Evolutionary conservation across 495 filamentous ascomycete genomes (phyloP).

Genomic region (Neurospora sp.): DNA sequence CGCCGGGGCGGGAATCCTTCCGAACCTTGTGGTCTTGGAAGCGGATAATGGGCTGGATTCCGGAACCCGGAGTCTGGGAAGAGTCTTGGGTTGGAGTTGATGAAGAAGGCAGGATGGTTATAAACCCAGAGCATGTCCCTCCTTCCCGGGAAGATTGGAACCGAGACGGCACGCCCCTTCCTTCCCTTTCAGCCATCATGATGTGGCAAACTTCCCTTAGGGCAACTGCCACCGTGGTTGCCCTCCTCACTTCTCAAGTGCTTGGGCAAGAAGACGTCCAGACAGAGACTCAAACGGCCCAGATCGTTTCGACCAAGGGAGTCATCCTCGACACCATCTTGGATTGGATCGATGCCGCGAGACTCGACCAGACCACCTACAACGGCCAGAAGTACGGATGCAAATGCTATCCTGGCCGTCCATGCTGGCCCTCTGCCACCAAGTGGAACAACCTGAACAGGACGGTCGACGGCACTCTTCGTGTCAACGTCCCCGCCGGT

Average conservation of each 20-base stretch:
- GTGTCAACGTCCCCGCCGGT: conserved; percentile 15
- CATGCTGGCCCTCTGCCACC: conserved; percentile 23
- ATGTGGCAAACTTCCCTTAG: background rate
- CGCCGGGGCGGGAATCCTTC: background rate
- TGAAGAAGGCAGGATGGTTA: background rate
- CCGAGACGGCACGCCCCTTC: background rate
- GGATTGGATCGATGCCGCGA: conserved; percentile 6
- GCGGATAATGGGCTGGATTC: background rate
- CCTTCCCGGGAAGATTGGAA: background rate
- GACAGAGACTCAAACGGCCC: background rate
- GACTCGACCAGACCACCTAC: background rate
- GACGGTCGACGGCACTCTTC: conserved; percentile 19
- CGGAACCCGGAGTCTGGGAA: background rate
- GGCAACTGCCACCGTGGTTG: background rate
- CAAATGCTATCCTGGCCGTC: conserved; percentile 26
- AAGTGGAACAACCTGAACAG: conserved; percentile 22
- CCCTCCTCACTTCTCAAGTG: background rate
- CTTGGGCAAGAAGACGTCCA: background rate
- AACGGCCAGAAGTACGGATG: conserved; percentile 20
- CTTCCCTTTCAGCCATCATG: background rate
- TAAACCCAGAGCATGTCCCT: background rate
- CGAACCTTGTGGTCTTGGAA: background rate
- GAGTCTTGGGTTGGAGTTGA: background rate
- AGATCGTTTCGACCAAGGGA: background rate
- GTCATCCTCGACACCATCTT: conserved; percentile 13